Evolutionary conservation across 768 basidiomycete species (phyloP).

Genomic region (Mrakia blollopis): DNA sequence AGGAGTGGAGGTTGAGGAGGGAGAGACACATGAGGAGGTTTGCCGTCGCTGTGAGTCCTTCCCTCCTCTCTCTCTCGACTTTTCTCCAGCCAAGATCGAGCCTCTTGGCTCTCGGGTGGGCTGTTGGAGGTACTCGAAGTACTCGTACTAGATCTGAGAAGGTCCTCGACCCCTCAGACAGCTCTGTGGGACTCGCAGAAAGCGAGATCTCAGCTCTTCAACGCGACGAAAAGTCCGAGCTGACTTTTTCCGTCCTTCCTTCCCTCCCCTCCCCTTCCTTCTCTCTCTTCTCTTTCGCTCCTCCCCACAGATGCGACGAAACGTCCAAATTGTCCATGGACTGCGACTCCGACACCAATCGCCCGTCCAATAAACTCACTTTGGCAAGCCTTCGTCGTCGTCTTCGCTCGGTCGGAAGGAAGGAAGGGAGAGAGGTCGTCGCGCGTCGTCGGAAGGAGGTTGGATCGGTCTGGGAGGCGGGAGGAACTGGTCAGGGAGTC

Average conservation of each 20-base stretch:
- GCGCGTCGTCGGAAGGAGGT: background rate
- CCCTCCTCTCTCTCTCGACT: background rate
- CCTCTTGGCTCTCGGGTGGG: background rate
- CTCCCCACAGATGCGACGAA: conserved; percentile 23
- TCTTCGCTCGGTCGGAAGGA: background rate
- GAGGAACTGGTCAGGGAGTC: no score
- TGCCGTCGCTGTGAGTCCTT: conserved; percentile 17
- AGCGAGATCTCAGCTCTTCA: no score
- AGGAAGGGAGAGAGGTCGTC: background rate
- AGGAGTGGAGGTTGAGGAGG: conserved; percentile 13
- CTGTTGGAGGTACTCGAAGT: background rate
- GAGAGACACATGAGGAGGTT: conserved; percentile 21
- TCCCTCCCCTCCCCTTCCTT: background rate
- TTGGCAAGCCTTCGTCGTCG: background rate
- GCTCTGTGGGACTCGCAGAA: background rate
- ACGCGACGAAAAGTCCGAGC: background rate
- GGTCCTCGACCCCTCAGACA: background rate
- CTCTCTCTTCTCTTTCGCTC: background rate
- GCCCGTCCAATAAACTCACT: background rate
- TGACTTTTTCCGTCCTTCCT: background rate
- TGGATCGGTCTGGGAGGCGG: no score
- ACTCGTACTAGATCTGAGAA: background rate
- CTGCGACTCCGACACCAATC: conserved; percentile 12
- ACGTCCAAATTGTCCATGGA: conserved; percentile 19
- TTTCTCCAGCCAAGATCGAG: background rate